A percentile compares a stretch with the other conserved stretches of the same genome.
These are phyloP conservation scores for Salix brachista DNA, from an alignment of 345 rosid species.

Conservation along the genomic window DNA sequence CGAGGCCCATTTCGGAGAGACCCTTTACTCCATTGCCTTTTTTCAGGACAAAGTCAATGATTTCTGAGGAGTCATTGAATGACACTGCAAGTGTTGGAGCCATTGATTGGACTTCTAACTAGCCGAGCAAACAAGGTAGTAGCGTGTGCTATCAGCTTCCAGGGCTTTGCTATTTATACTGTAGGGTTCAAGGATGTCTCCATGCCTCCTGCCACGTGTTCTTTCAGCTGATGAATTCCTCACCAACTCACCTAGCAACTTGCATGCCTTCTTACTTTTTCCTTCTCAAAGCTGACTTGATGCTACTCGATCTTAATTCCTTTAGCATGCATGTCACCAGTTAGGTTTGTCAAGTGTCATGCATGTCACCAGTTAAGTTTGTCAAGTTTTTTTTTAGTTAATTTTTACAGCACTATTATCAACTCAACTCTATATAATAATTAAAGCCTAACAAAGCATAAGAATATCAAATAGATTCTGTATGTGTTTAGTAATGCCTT, in stretches of 20 bases:
- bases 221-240: background rate
- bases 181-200: background rate
- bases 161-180: background rate
- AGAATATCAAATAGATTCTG: too few species aligned
- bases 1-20: slow-evolving; percentile 20
- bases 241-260: background rate
- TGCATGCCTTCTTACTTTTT: background rate
- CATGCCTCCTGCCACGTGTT: background rate
- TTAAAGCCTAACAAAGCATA: too few species aligned
- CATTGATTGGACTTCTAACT: background rate
- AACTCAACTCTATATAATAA: too few species aligned
- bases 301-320: background rate
- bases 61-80: background rate
- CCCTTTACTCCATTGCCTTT: slow-evolving; percentile 24
- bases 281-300: background rate
- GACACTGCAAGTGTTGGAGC: slow-evolving; percentile 11
- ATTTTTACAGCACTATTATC: too few species aligned
- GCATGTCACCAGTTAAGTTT: background rate
- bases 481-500: too few species aligned
- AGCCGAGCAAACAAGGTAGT: background rate
- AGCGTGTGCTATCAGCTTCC: background rate
- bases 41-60: slow-evolving; percentile 13
- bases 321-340: background rate
- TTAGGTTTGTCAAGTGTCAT: background rate
- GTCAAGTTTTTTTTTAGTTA: background rate